Evolutionary conservation across 192 early-diverging fungal species (phyloP), one percentile per base, ranked within the genome.

Genomic region (Haplosporangium gracile): DNA sequence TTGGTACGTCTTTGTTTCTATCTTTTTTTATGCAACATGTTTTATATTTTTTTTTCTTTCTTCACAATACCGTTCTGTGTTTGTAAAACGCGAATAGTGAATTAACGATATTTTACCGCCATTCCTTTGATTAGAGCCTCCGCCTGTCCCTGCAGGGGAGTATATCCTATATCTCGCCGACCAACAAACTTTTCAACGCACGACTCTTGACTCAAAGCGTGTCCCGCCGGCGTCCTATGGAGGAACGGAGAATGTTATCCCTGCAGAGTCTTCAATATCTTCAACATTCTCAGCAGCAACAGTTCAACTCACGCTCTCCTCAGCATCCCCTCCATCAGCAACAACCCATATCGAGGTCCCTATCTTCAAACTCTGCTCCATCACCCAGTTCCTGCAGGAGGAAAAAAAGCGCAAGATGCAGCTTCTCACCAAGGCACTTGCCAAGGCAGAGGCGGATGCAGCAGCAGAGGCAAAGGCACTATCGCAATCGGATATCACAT

Each of bases 391-490:
- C 40, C 49, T 81, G 5, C 84, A 86, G 47, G 84, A 86, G 34
- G 84, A 86, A 74, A 86, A 81, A 43, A 86, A 81, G 72, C 74
- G 84, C 34, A 77, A 78, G 29, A 86, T 86, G 84, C 60, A 73
- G 18, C 29, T 69, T 6, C n/a, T 86, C 32, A 69, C 79, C 40
- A 86, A 81, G 60, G 84, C 84, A 6, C 79, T 86, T 3, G 84
- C 84, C 36, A 86, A 86, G 45, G 83, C 78, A 13, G 83, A 85
- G 39, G 78, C 83, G 6, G 75, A 75, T 2, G 70, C 70, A n/a
- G 70, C 70, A 0, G 70, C 39, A 36, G 84, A 76, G 29, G 79
- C 84, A 16, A 51, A 80, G 42, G 79, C 84, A 9, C 40, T 75
- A 15, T 71, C 77, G 2, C 34, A 78, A 22, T 26, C 65, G 10